Conservation (phyloP, 148 eudicot genomes). For the Nepenthes gracilis region DNA sequence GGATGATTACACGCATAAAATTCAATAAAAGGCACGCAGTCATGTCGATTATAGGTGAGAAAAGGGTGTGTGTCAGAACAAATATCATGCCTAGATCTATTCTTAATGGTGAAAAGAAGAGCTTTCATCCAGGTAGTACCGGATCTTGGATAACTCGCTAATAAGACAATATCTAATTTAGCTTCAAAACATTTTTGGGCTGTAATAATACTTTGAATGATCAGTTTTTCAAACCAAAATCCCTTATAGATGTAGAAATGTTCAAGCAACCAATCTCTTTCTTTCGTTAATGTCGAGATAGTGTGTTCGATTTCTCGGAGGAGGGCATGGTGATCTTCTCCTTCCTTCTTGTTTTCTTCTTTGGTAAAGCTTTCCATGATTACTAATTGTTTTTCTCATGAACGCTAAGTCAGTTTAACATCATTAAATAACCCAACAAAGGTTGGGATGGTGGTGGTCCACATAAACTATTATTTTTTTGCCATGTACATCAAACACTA, state of each 20-base stretch:
- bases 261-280: not conserved
- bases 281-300: not conserved
- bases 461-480: no score
- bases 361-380: not conserved
- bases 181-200: no score
- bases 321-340: not conserved
- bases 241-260: slow-evolving; percentile 2
- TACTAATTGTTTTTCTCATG: no score
- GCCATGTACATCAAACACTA: no score
- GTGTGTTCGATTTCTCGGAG: not conserved
- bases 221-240: slow-evolving; percentile 4
- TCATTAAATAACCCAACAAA: no score
- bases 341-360: not conserved
- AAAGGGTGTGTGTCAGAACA: not conserved
- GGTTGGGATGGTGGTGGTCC: no score
- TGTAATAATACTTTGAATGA: not conserved
- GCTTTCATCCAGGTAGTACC: slow-evolving; percentile 21
- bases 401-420: no score
- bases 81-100: slow-evolving; percentile 7
- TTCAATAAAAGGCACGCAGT: no score
- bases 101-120: slow-evolving; percentile 15
- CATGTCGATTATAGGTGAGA: no score
- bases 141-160: slow-evolving; percentile 14
- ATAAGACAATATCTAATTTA: not conserved
- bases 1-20: no score